Base-by-base conservation (phyloP, 495 filamentous ascomycete genomes). In the Penicillium fimorum region DNA sequence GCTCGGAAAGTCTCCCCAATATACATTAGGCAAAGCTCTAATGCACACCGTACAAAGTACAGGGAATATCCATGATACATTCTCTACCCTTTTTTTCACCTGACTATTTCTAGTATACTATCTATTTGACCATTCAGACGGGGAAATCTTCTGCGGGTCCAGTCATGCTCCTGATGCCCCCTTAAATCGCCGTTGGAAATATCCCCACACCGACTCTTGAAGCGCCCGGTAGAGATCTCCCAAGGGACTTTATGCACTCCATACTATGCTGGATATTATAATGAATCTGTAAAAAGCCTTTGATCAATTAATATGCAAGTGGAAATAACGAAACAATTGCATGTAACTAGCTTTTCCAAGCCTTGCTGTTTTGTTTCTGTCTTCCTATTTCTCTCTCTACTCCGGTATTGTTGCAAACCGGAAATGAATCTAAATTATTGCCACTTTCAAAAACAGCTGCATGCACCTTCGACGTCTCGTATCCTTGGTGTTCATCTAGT, bases 111-210 rank as follows among this genome's bases (percentile, higher is more conserved):
- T 38, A 38, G 2, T 7, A 8, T 17, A 38, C 9, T 24, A 50
- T 35, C 1, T 27, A 15, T 13, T 33, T 20, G 27, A 5, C 40
- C 29, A 53, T 42, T 45, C 50, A 53, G 27, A 44, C 2, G 38
- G 17, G 30, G 27, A 35, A 24, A 1, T 13, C 11, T 50, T 43
- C 30, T 24, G 50, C 49, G 47, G 35, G 15, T 42, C 50, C n/a
- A 22, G 6, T 8, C 29, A 41, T 10, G 9, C 37, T 20, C 35
- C 24, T 13, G 0, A 12, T 13, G 30, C 22, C 13, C 13, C 30
- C 42, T 30, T 47, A 3, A 24, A 54, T 54, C 52, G 51, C 50
- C 50, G 51, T 54, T 47, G 30, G 20, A 18, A 40, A 27, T 41
- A 44, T 27, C 50, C 50, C 50, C 50, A 37, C 50, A 37, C 30